phyloP scores from a whole-genome alignment of 2,329 filamentous ascomycete genomes.

The Fusarium hainanense region DNA sequence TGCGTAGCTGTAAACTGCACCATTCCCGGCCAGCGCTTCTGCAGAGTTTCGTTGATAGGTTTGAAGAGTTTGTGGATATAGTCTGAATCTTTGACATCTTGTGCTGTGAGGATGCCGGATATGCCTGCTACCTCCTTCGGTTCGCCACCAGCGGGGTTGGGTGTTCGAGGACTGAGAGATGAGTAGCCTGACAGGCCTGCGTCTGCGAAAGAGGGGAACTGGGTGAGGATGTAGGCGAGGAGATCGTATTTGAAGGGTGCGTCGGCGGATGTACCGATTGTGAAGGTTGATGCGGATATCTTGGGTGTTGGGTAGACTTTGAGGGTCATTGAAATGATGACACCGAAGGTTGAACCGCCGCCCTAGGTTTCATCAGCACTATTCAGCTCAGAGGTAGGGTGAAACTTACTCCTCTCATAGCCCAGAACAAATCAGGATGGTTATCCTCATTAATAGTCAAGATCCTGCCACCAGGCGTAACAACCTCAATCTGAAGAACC shows the following conservation, averaged over 20 bases:
- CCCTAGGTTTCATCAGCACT: constrained; percentile 52
- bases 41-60: constrained; percentile 53
- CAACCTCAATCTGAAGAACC: constrained; percentile 67
- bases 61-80: constrained; percentile 47
- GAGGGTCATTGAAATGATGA: constrained; percentile 68
- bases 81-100: constrained; percentile 49
- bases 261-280: constrained; percentile 43
- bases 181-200: constrained; percentile 64
- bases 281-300: constrained; percentile 43
- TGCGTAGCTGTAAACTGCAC: constrained; percentile 32
- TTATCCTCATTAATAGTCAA: constrained; percentile 63
- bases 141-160: constrained; percentile 50
- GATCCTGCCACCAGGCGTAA: constrained; percentile 63
- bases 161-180: constrained; percentile 50
- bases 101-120: constrained; percentile 49
- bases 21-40: constrained; percentile 51
- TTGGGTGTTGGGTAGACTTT: constrained; percentile 60
- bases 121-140: constrained; percentile 52
- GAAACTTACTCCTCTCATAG: constrained; percentile 64
- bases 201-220: constrained; percentile 60
- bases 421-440: constrained; percentile 72
- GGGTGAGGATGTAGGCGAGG: constrained; percentile 58
- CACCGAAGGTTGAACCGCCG: constrained; percentile 69
- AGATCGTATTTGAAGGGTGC: constrained; percentile 57
- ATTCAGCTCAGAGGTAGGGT: fast-evolving